These are phyloP conservation scores for Tetrastigma voinierianum DNA, from an alignment of 164 flowering plant species.

Conservation along the genomic window DNA sequence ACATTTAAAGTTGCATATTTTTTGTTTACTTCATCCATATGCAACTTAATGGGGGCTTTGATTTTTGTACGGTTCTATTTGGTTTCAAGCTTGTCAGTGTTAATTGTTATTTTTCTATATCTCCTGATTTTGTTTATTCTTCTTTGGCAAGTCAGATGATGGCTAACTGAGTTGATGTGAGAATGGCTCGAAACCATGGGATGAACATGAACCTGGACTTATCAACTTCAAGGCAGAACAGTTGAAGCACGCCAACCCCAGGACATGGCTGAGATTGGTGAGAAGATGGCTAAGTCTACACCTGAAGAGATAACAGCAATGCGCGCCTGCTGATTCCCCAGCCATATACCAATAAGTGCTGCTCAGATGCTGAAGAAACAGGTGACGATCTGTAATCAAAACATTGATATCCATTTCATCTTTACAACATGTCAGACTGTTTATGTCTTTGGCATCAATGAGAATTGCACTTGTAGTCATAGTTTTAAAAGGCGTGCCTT, in stretches of 20 bases:
- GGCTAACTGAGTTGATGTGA: conserved; percentile 89
- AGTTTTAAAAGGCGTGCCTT: no score
- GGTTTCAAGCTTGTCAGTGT: not conserved
- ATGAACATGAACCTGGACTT: conserved; percentile 86
- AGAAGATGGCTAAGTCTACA: conserved; percentile 78
- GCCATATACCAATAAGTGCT: conserved; percentile 59
- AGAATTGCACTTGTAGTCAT: no score
- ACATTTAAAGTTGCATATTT: not conserved
- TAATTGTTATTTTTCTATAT: not conserved
- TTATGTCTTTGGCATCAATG: not conserved
- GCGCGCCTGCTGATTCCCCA: conserved; percentile 68
- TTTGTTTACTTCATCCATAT: not conserved
- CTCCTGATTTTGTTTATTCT: not conserved
- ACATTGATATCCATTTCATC: not conserved
- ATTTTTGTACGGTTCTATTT: not conserved
- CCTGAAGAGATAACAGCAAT: conserved; percentile 90
- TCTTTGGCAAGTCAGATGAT: conserved; percentile 64
- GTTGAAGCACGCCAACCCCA: conserved; percentile 82
- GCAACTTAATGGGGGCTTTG: conserved; percentile 2
- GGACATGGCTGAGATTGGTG: conserved; percentile 85
- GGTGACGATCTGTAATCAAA: conserved; percentile 31
- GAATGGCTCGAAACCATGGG: conserved; percentile 93
- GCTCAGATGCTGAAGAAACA: conserved; percentile 85
- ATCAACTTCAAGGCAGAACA: conserved; percentile 81
- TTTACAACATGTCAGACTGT: not conserved